Conservation (phyloP, 331 rosid species). For the Prunus yedoensis region DNA sequence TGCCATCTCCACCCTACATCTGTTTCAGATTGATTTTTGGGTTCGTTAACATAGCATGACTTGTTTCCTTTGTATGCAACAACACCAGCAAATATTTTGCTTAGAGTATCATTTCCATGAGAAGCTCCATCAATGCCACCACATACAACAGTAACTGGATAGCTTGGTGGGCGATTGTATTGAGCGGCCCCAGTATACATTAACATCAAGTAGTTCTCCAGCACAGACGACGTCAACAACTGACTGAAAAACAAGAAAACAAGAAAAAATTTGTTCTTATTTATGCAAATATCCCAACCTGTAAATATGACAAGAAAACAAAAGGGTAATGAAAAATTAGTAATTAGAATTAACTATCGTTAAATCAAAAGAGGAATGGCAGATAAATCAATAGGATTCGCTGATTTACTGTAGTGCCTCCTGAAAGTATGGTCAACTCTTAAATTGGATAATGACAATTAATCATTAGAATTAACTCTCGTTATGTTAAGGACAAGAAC, state of each 20-base stretch:
- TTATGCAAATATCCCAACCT: too few species aligned
- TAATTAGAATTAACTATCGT: too few species aligned
- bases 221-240: background rate
- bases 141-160: slow-evolving; percentile 43
- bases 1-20: slow-evolving; percentile 54
- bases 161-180: slow-evolving; percentile 33
- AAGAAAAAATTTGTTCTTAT: too few species aligned
- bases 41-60: slow-evolving; percentile 31
- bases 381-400: background rate
- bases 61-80: slow-evolving; percentile 31
- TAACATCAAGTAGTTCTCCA: slow-evolving; percentile 5
- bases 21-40: slow-evolving; percentile 28
- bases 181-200: slow-evolving; percentile 41
- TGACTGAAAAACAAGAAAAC: too few species aligned
- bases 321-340: background rate
- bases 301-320: background rate
- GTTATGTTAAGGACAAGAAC: background rate
- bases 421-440: too few species aligned
- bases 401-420: too few species aligned
- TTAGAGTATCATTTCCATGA: slow-evolving; percentile 29
- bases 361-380: too few species aligned
- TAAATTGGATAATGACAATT: too few species aligned
- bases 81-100: slow-evolving; percentile 43
- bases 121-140: slow-evolving; percentile 48
- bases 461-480: background rate